Evolutionary conservation across 441 rosid species (phyloP).

Genomic region (Erysimum pusillum): DNA sequence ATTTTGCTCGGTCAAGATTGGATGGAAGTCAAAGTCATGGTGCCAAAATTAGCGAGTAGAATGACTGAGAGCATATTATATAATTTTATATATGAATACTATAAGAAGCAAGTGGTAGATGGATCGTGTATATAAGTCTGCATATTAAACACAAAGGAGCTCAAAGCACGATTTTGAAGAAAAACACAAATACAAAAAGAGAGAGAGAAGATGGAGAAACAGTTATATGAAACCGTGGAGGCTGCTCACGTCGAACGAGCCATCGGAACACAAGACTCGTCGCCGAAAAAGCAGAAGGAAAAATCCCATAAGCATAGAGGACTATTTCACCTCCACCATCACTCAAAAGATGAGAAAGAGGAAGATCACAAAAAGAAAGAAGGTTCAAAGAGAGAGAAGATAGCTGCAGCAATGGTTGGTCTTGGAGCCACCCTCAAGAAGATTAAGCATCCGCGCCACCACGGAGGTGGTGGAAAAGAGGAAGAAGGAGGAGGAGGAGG

Average conservation of each 20-base stretch:
- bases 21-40: conserved; percentile 30
- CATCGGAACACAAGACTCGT: conserved; percentile 28
- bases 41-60: conserved; percentile 13
- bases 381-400: conserved; percentile 47
- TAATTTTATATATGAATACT: background rate
- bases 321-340: conserved; percentile 44
- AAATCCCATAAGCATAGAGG: conserved; percentile 40
- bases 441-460: conserved; percentile 35
- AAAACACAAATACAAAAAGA: background rate
- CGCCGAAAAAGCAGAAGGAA: conserved; percentile 33
- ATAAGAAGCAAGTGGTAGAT: background rate
- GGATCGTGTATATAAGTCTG: no score
- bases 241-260: conserved; percentile 19
- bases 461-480: conserved; percentile 20
- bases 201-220: conserved; percentile 24
- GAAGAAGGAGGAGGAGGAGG: conserved; percentile 13
- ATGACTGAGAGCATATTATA: background rate
- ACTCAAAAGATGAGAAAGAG: conserved; percentile 42
- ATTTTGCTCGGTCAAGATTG: conserved; percentile 26
- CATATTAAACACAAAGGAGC: background rate
- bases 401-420: conserved; percentile 46
- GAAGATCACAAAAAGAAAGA: conserved; percentile 43
- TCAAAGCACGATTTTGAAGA: conserved; percentile 3
- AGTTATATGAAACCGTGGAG: conserved; percentile 30
- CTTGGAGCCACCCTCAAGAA: conserved; percentile 43